These are phyloP conservation scores for Ampelocalamus luodianensis DNA, from an alignment of 176 grass and related monocot species.

Conservation along the genomic window DNA sequence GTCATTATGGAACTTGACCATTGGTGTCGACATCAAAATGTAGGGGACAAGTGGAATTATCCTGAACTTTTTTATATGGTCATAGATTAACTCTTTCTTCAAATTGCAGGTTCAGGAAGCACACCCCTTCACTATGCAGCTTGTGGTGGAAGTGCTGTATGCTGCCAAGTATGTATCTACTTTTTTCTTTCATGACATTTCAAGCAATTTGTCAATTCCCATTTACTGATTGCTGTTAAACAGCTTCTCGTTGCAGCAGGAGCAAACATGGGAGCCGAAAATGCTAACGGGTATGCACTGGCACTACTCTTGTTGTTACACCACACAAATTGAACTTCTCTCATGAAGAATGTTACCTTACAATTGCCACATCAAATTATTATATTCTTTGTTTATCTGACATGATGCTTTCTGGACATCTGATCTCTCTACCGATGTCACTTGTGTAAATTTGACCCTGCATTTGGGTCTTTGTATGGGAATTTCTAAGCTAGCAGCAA, in stretches of 20 bases:
- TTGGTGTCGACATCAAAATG: constrained; percentile 6
- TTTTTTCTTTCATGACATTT: constrained; percentile 36
- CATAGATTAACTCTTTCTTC: constrained; percentile 31
- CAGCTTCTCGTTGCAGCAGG: constrained; percentile 85
- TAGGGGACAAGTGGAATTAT: not conserved
- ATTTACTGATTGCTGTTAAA: constrained; percentile 55
- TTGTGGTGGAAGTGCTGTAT: constrained; percentile 89
- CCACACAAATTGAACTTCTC: constrained; percentile 10
- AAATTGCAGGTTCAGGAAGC: constrained; percentile 84
- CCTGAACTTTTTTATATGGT: not conserved
- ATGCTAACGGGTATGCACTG: constrained; percentile 75
- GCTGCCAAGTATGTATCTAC: constrained; percentile 80
- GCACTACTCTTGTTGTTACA: constrained; percentile 5
- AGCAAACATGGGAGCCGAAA: constrained; percentile 74
- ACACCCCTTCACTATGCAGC: constrained; percentile 91
- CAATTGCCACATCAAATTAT: constrained; percentile 9
- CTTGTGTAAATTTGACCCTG: not conserved
- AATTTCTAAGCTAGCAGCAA: constrained; percentile 16
- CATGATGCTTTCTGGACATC: not conserved
- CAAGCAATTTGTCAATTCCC: constrained; percentile 22
- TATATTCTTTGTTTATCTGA: constrained; percentile 20
- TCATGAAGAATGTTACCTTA: constrained; percentile 7
- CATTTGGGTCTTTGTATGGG: not conserved
- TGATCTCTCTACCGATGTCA: not conserved
- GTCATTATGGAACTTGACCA: constrained; percentile 27